Percentiles rank a stretch among this genome's conserved stretches.
Evolutionary conservation across 2,329 filamentous ascomycete species (phyloP).

Genomic region (Cercospora zeina): DNA sequence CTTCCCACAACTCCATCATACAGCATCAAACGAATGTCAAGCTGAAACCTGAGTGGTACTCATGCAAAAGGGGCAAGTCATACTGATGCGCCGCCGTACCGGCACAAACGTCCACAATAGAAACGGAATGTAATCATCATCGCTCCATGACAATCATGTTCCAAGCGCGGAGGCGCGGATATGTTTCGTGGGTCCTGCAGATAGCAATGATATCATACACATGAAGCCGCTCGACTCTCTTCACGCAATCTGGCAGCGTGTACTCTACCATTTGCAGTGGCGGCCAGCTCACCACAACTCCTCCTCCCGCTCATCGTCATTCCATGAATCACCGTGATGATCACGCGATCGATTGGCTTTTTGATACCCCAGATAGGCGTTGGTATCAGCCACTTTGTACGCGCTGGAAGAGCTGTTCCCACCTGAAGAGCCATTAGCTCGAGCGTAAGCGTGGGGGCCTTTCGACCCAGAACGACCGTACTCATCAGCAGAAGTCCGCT

Average conservation of each 20-base stretch:
- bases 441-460: constrained; percentile 31
- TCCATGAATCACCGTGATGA: constrained; percentile 34
- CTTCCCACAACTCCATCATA: too few relatives aligned
- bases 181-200: constrained; percentile 9
- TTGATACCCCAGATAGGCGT: constrained; percentile 41
- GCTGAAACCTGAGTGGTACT: too few relatives aligned
- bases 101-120: background rate
- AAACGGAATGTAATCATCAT: background rate
- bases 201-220: constrained; percentile 15
- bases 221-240: background rate
- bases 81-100: background rate
- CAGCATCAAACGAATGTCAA: too few relatives aligned
- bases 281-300: constrained; percentile 36
- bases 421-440: constrained; percentile 26
- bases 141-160: background rate
- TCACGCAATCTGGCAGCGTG: background rate
- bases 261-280: background rate
- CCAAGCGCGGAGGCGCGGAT: constrained; percentile 8
- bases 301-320: constrained; percentile 36
- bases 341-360: constrained; percentile 35
- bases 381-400: constrained; percentile 40
- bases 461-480: constrained; percentile 14
- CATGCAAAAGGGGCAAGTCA: background rate
- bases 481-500: constrained; percentile 29
- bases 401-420: constrained; percentile 24